These are phyloP conservation scores for Remersonia thermophila DNA, from an alignment of 2,329 filamentous ascomycete genomes.

Conservation along the genomic window DNA sequence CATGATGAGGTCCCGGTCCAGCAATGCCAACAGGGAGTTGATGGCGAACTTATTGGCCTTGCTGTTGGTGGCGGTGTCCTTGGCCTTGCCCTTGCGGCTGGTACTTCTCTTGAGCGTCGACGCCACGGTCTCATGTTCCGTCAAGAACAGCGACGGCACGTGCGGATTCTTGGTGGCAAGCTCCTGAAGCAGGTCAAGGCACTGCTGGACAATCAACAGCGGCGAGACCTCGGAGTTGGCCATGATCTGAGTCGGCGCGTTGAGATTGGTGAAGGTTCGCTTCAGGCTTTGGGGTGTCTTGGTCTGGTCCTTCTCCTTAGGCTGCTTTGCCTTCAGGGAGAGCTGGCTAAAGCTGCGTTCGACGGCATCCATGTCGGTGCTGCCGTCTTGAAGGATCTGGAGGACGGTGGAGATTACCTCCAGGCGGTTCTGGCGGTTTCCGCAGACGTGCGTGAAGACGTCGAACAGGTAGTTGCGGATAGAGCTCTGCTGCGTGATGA, in stretches of 20 bases:
- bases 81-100: constrained; percentile 83
- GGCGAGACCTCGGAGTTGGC: constrained; percentile 83
- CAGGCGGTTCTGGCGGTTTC: constrained; percentile 89
- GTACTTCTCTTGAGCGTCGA: constrained; percentile 64
- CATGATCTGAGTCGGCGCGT: constrained; percentile 29
- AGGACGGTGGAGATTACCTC: constrained; percentile 89
- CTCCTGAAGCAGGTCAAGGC: constrained; percentile 71
- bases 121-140: constrained; percentile 70
- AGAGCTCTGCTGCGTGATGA: constrained; percentile 82
- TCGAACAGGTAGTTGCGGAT: constrained; percentile 74
- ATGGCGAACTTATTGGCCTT: constrained; percentile 81
- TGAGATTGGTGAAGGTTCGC: constrained; percentile 54
- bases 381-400: constrained; percentile 90
- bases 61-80: constrained; percentile 58
- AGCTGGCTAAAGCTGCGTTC: constrained; percentile 92
- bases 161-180: constrained; percentile 76
- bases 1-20: constrained; percentile 91
- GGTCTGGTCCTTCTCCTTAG: constrained; percentile 46
- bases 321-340: constrained; percentile 78
- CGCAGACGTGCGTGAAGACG: constrained; percentile 81
- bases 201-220: constrained; percentile 90
- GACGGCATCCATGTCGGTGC: constrained; percentile 81
- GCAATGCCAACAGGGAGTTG: constrained; percentile 74
- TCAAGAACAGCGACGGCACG: constrained; percentile 83
- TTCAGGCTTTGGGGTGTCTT: constrained; percentile 77